Percentiles rank a stretch among this genome's conserved stretches.
phyloP scores from a whole-genome alignment of 1,139 yeast species.

The Taphrina sp. region DNA sequence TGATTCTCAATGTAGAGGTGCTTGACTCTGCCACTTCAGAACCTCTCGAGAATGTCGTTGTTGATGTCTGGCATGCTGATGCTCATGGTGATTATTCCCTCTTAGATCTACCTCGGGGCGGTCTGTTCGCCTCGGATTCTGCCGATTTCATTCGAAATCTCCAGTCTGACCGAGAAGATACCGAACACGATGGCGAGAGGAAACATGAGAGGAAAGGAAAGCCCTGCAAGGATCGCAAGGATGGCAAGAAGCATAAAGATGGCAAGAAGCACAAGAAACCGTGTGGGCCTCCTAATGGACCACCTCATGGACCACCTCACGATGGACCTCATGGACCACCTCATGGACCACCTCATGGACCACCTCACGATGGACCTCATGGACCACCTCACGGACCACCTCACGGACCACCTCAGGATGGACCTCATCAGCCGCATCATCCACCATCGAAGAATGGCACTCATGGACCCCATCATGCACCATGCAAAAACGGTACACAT shows the following conservation, averaged over 20 bases:
- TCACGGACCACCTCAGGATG: neutral
- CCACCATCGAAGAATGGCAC: neutral
- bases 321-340: neutral
- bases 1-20: neutral
- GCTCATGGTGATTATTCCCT: conserved; percentile 5
- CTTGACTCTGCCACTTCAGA: neutral
- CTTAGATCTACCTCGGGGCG: neutral
- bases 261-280: neutral
- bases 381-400: neutral
- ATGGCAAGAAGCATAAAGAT: conserved; percentile 5
- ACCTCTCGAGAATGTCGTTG: conserved; percentile 4
- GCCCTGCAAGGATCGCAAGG: too few species aligned
- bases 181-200: neutral
- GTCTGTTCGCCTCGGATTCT: neutral
- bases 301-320: conserved; percentile 5
- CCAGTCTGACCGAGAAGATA: too few species aligned
- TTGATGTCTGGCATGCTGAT: conserved; percentile 15
- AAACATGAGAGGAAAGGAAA: neutral
- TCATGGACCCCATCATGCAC: neutral
- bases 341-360: conserved; percentile 1
- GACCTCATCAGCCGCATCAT: neutral
- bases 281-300: neutral
- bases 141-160: too few species aligned
- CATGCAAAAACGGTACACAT: neutral
- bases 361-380: neutral